Conservation (phyloP, 345 rosid species). For the Ailanthus altissimus region DNA sequence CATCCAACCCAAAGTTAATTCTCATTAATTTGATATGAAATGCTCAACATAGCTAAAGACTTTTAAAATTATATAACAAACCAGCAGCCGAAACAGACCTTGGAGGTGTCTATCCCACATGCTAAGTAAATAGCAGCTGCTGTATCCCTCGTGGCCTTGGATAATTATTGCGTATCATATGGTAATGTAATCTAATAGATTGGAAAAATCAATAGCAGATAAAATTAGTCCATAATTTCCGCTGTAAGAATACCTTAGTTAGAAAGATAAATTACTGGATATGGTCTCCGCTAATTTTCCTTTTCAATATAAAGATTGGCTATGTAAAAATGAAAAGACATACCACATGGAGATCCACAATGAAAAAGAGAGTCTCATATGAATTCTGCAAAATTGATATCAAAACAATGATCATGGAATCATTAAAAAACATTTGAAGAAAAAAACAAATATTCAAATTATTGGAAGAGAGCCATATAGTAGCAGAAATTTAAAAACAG, state of each 20-base stretch:
- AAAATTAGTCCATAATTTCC: background rate
- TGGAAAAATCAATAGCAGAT: background rate
- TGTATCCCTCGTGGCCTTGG: constrained; percentile 75
- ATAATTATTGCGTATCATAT: constrained; percentile 63
- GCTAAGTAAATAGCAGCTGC: constrained; percentile 94
- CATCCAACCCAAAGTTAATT: constrained; percentile 24
- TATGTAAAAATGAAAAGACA: constrained; percentile 12
- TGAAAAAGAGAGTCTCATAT: constrained; percentile 81
- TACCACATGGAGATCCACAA: constrained; percentile 93
- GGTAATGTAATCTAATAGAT: constrained; percentile 67
- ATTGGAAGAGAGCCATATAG: background rate
- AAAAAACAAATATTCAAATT: background rate
- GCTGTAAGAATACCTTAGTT: background rate
- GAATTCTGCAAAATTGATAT: constrained; percentile 55
- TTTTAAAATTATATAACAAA: constrained; percentile 7
- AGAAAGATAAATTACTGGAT: background rate
- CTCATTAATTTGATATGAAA: constrained; percentile 5
- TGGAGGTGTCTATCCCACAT: constrained; percentile 79
- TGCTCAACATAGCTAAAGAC: background rate
- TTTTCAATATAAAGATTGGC: background rate
- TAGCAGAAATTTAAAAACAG: background rate
- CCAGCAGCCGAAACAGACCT: constrained; percentile 41
- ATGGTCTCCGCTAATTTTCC: background rate
- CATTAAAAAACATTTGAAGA: background rate
- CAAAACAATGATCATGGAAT: constrained; percentile 4